phyloP scores from a whole-genome alignment of 2,329 filamentous ascomycete genomes.

The Cladosporium colombiae region DNA sequence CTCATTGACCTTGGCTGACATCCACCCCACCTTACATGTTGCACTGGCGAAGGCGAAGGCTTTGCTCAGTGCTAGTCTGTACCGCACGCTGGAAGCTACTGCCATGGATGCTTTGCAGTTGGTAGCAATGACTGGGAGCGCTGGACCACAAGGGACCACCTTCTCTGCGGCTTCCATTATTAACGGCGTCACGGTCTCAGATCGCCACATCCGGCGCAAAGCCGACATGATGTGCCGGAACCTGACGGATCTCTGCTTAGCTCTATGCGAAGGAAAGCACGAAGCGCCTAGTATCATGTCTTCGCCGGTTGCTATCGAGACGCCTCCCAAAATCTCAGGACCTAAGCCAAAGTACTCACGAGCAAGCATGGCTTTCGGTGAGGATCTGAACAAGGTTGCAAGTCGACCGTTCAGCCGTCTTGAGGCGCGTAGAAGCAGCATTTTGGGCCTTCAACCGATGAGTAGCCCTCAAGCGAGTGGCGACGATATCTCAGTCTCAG shows the following conservation, averaged over 20 bases:
- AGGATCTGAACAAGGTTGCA: conserved; percentile 12
- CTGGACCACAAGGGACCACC: conserved; percentile 61
- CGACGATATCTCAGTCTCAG: conserved; percentile 31
- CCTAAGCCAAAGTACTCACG: conserved; percentile 1
- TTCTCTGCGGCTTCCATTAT: conserved; percentile 68
- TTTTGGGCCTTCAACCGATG: conserved; percentile 31
- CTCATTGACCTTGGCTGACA: conserved; percentile 50
- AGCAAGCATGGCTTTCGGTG: conserved; percentile 14
- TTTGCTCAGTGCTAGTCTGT: conserved; percentile 70
- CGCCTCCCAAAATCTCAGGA: conserved; percentile 4
- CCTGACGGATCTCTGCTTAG: conserved; percentile 87
- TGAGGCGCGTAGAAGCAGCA: conserved; percentile 46
- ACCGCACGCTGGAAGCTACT: conserved; percentile 75
- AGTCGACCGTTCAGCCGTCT: conserved; percentile 43
- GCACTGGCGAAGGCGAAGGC: conserved; percentile 77
- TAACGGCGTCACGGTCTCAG: conserved; percentile 63
- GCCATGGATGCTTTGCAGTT: conserved; percentile 79
- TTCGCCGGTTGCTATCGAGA: conserved; percentile 27
- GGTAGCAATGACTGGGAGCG: conserved; percentile 73
- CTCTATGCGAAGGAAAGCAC: conserved; percentile 56
- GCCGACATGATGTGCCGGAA: conserved; percentile 91
- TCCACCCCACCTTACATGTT: conserved; percentile 76
- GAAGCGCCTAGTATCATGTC: conserved; percentile 27
- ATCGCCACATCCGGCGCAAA: conserved; percentile 85
- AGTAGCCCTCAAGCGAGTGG: conserved; percentile 36